Percentiles rank a stretch among this genome's conserved stretches.
phyloP scores from a whole-genome alignment of 2,329 filamentous ascomycete species.

The Madurella fahalii region DNA sequence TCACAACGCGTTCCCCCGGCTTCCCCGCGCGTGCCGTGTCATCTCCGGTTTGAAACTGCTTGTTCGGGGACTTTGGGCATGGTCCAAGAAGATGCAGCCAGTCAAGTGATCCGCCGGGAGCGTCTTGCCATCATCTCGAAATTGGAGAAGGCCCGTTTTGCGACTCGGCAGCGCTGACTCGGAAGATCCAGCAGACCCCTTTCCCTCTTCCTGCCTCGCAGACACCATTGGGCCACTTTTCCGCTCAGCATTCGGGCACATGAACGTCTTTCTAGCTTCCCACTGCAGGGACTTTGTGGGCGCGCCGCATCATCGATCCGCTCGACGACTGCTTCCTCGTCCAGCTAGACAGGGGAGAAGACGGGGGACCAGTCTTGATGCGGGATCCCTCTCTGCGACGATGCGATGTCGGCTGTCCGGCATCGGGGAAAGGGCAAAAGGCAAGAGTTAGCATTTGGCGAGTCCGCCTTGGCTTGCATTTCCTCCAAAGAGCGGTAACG shows the following conservation, averaged over 20 bases:
- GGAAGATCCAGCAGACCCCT: slow-evolving; percentile 1
- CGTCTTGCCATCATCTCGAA: slow-evolving; percentile 2
- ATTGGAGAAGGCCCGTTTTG: neutral
- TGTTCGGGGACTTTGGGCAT: slow-evolving; percentile 5
- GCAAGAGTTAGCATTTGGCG: no score
- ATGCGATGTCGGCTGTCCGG: neutral
- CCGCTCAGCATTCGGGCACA: neutral
- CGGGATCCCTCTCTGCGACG: neutral
- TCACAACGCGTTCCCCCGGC: slow-evolving; percentile 2
- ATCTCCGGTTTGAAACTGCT: slow-evolving; percentile 10
- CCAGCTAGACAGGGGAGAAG: neutral
- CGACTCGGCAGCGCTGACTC: slow-evolving; percentile 4
- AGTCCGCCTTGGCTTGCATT: no score
- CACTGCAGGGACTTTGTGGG: neutral
- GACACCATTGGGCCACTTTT: neutral
- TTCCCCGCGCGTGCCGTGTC: slow-evolving; percentile 7
- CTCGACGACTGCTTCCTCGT: neutral
- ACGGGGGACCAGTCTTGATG: neutral
- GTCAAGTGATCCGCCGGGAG: slow-evolving; percentile 10
- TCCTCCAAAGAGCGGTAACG: no score
- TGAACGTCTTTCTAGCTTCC: neutral
- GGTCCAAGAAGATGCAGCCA: slow-evolving; percentile 8
- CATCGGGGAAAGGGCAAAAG: neutral
- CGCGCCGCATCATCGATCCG: slow-evolving; percentile 4
- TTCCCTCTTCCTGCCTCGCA: neutral